A percentile compares a stretch with the other conserved stretches of the same genome.
phyloP scores from a whole-genome alignment of 2,329 filamentous ascomycete species.

The Dothideomycetes sp. region DNA sequence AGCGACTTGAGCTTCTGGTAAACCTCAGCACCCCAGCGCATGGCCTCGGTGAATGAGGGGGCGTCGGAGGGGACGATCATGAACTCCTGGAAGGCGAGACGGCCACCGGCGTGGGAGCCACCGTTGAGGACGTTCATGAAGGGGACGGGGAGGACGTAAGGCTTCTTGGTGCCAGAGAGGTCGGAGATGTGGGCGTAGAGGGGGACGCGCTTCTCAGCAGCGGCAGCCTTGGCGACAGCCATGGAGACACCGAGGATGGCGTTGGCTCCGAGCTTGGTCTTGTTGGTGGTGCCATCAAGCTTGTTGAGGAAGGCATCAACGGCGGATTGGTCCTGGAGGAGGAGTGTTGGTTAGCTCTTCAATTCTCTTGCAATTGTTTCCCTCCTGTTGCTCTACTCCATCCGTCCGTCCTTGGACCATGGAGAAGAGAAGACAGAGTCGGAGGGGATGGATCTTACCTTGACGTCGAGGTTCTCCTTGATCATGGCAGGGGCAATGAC shows the following conservation, averaged over 20 bases:
- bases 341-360: too few relatives aligned
- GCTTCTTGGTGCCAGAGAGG: conserved; percentile 41
- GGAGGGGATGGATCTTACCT: too few relatives aligned
- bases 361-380: too few relatives aligned
- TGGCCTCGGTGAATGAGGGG: conserved; percentile 84
- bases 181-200: conserved; percentile 48
- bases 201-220: conserved; percentile 43
- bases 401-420: too few relatives aligned
- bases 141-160: conserved; percentile 45
- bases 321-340: conserved; percentile 38
- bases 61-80: conserved; percentile 57
- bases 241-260: conserved; percentile 51
- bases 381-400: too few relatives aligned
- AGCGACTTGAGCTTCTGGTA: conserved; percentile 96
- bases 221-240: conserved; percentile 47
- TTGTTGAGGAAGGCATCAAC: conserved; percentile 43
- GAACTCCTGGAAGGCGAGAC: conserved; percentile 53
- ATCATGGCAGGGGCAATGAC: conserved; percentile 44
- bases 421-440: neutral
- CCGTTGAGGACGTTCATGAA: conserved; percentile 51
- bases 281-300: conserved; percentile 48
- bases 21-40: conserved; percentile 93
- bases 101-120: conserved; percentile 93
- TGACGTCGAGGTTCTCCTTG: conserved; percentile 42
- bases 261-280: conserved; percentile 48